phyloP scores from a whole-genome alignment of 805 yeast genomes.

The Yamadazyma paraphyllophila region DNA sequence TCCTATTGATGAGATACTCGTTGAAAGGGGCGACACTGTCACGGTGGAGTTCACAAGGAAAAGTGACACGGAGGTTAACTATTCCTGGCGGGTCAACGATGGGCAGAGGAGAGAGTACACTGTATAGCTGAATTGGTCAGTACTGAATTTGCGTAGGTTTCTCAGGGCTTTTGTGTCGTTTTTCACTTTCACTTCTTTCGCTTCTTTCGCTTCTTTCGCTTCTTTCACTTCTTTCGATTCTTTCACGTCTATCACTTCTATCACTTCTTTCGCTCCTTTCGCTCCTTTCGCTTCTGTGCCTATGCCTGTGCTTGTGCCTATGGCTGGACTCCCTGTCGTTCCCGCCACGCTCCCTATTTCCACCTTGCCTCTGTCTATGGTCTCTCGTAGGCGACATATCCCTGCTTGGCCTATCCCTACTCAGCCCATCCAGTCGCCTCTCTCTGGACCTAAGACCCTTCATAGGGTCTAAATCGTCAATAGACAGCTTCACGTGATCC shows the following conservation, averaged over 20 bases:
- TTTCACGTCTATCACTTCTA: background rate
- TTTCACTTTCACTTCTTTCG: background rate
- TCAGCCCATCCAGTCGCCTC: background rate
- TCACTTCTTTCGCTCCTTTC: constrained; percentile 1
- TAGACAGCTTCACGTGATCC: constrained; percentile 27
- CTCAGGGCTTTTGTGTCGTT: too few relatives aligned
- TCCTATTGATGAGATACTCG: constrained; percentile 21
- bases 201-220: background rate
- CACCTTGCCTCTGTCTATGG: background rate
- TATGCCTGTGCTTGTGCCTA: constrained; percentile 4
- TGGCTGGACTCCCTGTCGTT: background rate
- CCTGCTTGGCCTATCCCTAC: background rate
- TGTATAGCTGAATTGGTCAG: background rate
- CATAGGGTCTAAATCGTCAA: constrained; percentile 11
- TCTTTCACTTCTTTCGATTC: background rate
- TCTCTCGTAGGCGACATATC: background rate
- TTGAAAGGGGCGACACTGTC: constrained; percentile 7
- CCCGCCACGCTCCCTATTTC: background rate
- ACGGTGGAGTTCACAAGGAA: constrained; percentile 8
- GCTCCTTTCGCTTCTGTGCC: constrained; percentile 4
- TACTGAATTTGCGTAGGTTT: background rate
- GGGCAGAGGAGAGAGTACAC: background rate
- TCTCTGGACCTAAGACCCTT: background rate
- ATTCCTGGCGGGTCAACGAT: constrained; percentile 24
- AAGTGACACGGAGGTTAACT: constrained; percentile 21